Conservation (phyloP, 208 protist species). For the Eutreptiella sp. region DNA sequence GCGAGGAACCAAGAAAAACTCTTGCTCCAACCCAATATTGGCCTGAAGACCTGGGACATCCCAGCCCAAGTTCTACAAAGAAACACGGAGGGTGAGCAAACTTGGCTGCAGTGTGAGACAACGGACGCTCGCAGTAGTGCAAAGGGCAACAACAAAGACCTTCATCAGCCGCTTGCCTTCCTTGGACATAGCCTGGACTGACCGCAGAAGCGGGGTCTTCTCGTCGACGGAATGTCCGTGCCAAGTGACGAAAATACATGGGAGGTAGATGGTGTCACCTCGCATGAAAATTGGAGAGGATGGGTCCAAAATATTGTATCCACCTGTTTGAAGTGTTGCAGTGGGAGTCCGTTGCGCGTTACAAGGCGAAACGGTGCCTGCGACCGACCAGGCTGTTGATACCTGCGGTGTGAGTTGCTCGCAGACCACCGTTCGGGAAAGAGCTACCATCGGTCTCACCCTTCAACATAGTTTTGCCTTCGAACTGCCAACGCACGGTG, state of each 20-base stretch:
- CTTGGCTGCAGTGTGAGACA: no score
- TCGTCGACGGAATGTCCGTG: constrained; percentile 62
- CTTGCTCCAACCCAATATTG: constrained; percentile 54
- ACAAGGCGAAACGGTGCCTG: no score
- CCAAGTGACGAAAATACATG: constrained; percentile 58
- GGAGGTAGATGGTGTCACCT: constrained; percentile 60
- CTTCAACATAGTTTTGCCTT: constrained; percentile 47
- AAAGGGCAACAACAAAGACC: constrained; percentile 3
- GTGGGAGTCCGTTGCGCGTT: no score
- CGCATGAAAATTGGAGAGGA: constrained; percentile 67
- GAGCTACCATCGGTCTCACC: constrained; percentile 74
- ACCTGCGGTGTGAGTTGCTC: no score
- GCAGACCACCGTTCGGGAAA: constrained; percentile 60
- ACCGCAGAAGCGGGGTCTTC: constrained; percentile 69
- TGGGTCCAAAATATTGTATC: constrained; percentile 68
- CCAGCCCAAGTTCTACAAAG: no score
- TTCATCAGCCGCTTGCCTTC: not conserved
- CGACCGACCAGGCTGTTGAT: no score
- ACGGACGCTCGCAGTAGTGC: no score
- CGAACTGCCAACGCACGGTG: constrained; percentile 40
- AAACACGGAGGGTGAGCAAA: no score
- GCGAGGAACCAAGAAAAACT: constrained; percentile 72
- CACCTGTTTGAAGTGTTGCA: constrained; percentile 60
- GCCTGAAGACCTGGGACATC: no score
- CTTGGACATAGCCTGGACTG: constrained; percentile 31